Conservation (phyloP, 305 asterid genomes). For the Fraxinus platypoda region DNA sequence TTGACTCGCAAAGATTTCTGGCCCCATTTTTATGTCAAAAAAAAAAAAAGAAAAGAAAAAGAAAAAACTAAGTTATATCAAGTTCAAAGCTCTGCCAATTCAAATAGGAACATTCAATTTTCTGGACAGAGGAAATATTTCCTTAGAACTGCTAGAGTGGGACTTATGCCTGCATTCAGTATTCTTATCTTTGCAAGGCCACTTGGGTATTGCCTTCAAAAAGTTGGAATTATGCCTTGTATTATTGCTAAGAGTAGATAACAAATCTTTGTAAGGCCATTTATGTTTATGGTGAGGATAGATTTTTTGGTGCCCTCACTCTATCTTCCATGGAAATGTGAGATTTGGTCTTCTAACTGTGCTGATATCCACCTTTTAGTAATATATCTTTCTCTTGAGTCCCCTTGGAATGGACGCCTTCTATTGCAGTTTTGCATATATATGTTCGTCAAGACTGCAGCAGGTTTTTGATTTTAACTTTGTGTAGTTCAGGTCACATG, state of each 20-base stretch:
- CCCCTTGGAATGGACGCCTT: not conserved
- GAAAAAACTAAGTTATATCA: not conserved
- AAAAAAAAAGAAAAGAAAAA: not conserved
- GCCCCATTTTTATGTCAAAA: not conserved
- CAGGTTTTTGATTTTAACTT: not conserved
- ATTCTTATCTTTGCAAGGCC: not conserved
- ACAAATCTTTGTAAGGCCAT: not conserved
- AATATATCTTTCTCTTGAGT: not conserved
- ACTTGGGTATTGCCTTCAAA: not conserved
- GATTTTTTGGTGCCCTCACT: not conserved
- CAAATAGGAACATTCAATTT: not conserved
- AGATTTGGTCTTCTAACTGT: not conserved
- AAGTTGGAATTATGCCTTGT: not conserved
- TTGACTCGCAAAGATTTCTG: not conserved
- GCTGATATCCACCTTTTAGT: not conserved
- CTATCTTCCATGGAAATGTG: not conserved
- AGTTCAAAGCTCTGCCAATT: not conserved
- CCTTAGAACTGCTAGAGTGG: not conserved
- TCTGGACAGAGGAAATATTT: not conserved
- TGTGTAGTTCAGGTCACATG: slow-evolving; percentile 4
- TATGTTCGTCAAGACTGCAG: not conserved
- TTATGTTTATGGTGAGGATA: not conserved
- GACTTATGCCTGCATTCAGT: not conserved
- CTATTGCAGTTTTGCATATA: not conserved
- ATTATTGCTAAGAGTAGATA: not conserved